Conservation (phyloP, 176 grass and related monocot species). For the Oryza glumipatula region DNA sequence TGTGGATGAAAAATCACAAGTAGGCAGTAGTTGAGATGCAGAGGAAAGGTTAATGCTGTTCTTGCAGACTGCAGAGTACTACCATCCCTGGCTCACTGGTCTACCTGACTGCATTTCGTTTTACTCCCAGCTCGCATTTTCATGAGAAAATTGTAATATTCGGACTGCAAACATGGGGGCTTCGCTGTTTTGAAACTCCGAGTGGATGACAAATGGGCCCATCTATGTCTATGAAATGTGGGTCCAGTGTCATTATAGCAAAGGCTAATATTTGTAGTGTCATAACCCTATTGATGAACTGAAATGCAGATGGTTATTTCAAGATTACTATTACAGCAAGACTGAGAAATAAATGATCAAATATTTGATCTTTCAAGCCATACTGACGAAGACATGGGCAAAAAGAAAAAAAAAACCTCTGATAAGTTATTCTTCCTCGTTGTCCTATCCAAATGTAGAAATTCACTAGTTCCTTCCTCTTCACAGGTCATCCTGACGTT, state of each 20-base stretch:
- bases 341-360: neutral
- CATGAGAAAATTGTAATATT: too few relatives aligned
- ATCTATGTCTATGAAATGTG: too few relatives aligned
- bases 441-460: neutral
- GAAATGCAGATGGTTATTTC: neutral
- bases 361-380: neutral
- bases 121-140: neutral
- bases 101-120: neutral
- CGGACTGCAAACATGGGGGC: too few relatives aligned
- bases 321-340: neutral
- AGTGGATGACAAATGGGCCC: too few relatives aligned
- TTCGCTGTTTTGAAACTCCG: too few relatives aligned
- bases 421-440: neutral
- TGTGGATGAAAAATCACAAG: neutral
- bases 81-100: neutral
- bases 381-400: neutral
- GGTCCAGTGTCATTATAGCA: too few relatives aligned
- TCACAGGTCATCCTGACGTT: neutral
- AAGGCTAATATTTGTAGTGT: too few relatives aligned
- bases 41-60: neutral
- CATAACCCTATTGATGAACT: neutral
- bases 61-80: too few relatives aligned
- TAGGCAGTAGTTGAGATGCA: neutral
- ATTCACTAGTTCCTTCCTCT: neutral
- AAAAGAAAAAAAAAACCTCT: too few relatives aligned